A percentile compares a stretch with the other conserved stretches of the same genome.
These are phyloP conservation scores for Aotearoamyces nothofagi DNA, from an alignment of 2,329 filamentous ascomycete species.

Conservation along the genomic window DNA sequence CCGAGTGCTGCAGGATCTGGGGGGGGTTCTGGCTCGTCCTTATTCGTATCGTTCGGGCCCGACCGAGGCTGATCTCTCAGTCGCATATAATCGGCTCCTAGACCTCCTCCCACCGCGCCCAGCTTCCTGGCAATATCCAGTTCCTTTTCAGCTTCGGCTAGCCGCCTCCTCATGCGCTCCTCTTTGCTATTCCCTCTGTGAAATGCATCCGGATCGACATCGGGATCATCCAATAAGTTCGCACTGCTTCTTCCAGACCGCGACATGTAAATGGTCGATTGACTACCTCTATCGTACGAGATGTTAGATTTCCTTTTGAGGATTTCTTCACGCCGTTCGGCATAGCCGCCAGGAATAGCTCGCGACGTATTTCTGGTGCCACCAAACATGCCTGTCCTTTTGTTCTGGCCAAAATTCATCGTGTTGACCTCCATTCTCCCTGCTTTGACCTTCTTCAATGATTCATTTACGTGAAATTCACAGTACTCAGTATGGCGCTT, in stretches of 20 bases:
- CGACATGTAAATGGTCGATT: conserved; percentile 38
- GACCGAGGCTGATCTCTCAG: conserved; percentile 6
- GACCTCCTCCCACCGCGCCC: conserved; percentile 44
- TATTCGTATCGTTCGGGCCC: conserved; percentile 3
- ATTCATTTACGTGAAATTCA: conserved; percentile 79
- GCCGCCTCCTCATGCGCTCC: conserved; percentile 47
- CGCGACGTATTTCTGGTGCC: conserved; percentile 8
- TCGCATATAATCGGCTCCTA: conserved; percentile 57
- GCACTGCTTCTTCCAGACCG: conserved; percentile 34
- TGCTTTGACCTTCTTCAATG: conserved; percentile 53
- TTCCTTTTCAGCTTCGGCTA: conserved; percentile 57
- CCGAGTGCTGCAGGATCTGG: conserved; percentile 30
- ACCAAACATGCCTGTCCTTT: conserved; percentile 4
- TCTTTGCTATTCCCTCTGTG: conserved; percentile 40
- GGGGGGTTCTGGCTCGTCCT: conserved; percentile 13
- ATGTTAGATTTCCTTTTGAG: conserved; percentile 15
- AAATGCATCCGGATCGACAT: conserved; percentile 36
- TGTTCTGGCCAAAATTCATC: conserved; percentile 34
- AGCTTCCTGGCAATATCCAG: conserved; percentile 56
- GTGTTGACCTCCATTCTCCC: conserved; percentile 68
- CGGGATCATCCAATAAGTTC: conserved; percentile 49
- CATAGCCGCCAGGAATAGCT: conserved; percentile 22
- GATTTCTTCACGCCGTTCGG: conserved; percentile 12
- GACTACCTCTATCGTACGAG: conserved; percentile 43
- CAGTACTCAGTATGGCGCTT: conserved; percentile 78